A percentile compares a stretch with the other conserved stretches of the same genome.
Conservation (phyloP, 164 flowering plant species). For the Aristolochia contorta region DNA sequence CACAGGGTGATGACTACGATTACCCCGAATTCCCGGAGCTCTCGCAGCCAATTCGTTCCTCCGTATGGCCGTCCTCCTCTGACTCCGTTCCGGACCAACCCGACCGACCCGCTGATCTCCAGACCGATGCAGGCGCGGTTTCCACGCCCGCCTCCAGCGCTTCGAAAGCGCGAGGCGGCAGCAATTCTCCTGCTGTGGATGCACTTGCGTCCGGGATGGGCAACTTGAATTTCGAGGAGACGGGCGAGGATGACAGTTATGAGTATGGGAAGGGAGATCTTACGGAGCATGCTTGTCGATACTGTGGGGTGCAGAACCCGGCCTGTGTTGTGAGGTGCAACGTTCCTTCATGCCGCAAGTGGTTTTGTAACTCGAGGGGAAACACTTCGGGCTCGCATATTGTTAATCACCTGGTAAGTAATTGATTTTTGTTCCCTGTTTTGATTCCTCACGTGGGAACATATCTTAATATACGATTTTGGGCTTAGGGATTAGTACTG, state of each 20-base stretch:
- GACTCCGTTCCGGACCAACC: slow-evolving; percentile 38
- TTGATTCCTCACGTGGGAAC: neutral
- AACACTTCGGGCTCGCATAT: slow-evolving; percentile 97
- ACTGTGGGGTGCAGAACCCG: slow-evolving; percentile 93
- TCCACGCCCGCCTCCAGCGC: slow-evolving; percentile 30
- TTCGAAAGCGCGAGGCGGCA: slow-evolving; percentile 26
- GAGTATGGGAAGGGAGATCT: slow-evolving; percentile 62
- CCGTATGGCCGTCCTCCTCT: slow-evolving; percentile 68
- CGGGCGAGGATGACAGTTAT: slow-evolving; percentile 70
- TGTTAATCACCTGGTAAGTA: slow-evolving; percentile 82
- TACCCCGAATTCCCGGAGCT: slow-evolving; percentile 59
- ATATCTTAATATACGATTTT: too few species aligned
- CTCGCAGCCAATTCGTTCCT: slow-evolving; percentile 54
- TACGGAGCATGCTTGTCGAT: slow-evolving; percentile 83
- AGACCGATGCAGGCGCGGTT: slow-evolving; percentile 40
- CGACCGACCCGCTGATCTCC: slow-evolving; percentile 31
- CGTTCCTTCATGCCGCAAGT: slow-evolving; percentile 90
- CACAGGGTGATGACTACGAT: slow-evolving; percentile 72
- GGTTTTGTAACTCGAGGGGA: slow-evolving; percentile 96
- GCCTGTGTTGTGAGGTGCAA: slow-evolving; percentile 95
- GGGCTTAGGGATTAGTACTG: too few species aligned
- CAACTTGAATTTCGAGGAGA: slow-evolving; percentile 83
- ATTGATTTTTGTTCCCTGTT: neutral
- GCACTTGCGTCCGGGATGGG: slow-evolving; percentile 75
- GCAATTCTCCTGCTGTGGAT: slow-evolving; percentile 43